These are phyloP conservation scores for Aspergillus sp. DNA, from an alignment of 2,329 filamentous ascomycete species.

Conservation along the genomic window DNA sequence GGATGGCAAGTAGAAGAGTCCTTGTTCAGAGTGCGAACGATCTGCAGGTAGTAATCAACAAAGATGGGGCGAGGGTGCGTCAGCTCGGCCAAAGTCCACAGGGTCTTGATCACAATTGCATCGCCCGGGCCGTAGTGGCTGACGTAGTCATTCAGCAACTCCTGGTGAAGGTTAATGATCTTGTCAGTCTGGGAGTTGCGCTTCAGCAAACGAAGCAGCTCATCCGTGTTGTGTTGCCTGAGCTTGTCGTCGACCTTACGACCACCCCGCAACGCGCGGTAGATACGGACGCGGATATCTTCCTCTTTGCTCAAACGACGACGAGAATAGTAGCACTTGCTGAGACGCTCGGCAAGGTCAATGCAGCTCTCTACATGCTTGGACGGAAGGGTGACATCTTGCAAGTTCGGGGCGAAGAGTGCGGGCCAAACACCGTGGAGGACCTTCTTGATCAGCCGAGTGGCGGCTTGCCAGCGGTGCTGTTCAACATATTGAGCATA, in stretches of 20 bases:
- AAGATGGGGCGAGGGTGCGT: slow-evolving; percentile 40
- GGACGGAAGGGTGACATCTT: slow-evolving; percentile 48
- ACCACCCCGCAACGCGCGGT: slow-evolving; percentile 33
- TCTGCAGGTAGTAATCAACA: slow-evolving; percentile 43
- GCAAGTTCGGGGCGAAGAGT: slow-evolving; percentile 47
- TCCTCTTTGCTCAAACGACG: slow-evolving; percentile 40
- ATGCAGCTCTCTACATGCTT: slow-evolving; percentile 50
- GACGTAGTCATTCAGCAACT: slow-evolving; percentile 42
- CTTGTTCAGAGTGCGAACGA: slow-evolving; percentile 43
- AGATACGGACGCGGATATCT: slow-evolving; percentile 39
- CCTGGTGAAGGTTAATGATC: slow-evolving; percentile 41
- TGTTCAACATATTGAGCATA: slow-evolving; percentile 48
- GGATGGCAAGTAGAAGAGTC: slow-evolving; percentile 34
- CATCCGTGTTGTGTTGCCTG: slow-evolving; percentile 28
- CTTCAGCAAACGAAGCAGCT: slow-evolving; percentile 34
- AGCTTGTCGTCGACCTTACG: slow-evolving; percentile 36
- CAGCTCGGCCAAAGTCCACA: slow-evolving; percentile 40
- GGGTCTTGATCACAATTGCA: slow-evolving; percentile 37
- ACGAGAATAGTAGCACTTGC: slow-evolving; percentile 47
- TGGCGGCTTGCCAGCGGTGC: slow-evolving; percentile 51
- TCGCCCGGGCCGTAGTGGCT: slow-evolving; percentile 38
- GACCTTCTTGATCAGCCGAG: slow-evolving; percentile 48
- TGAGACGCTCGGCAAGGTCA: slow-evolving; percentile 50
- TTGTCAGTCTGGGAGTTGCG: slow-evolving; percentile 35
- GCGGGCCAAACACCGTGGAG: slow-evolving; percentile 51